A percentile compares a stretch with the other conserved stretches of the same genome.
Conservation (phyloP, 345 rosid genomes). For the Garcia nutans region DNA sequence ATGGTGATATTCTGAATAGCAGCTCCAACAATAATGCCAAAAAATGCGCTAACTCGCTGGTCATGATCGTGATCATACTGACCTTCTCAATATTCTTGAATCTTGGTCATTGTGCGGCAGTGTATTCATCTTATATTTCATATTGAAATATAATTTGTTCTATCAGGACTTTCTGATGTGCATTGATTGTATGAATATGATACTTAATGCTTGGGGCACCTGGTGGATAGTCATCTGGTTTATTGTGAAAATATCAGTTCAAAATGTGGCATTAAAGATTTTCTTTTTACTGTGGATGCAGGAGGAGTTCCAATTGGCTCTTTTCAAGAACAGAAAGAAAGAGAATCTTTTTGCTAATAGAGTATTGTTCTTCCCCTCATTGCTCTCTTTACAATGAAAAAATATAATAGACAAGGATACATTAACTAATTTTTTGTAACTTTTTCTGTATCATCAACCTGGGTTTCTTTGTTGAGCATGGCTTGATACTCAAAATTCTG, state of each 20-base stretch:
- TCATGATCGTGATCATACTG: background rate
- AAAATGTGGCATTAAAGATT: background rate
- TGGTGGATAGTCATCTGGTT: background rate
- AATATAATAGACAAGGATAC: background rate
- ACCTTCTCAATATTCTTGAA: background rate
- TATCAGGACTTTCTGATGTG: background rate
- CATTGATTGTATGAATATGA: background rate
- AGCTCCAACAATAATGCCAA: too few relatives aligned
- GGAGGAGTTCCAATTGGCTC: slow-evolving; percentile 97
- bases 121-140: background rate
- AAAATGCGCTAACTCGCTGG: background rate
- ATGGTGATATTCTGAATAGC: too few relatives aligned
- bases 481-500: background rate
- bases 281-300: slow-evolving; percentile 38
- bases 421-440: background rate
- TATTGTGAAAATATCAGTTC: background rate
- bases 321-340: slow-evolving; percentile 85
- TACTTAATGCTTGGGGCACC: background rate
- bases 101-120: background rate
- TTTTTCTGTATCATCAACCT: background rate
- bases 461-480: background rate
- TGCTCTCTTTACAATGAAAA: background rate
- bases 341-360: slow-evolving; percentile 93
- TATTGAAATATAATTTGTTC: background rate
- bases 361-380: slow-evolving; percentile 37